Conservation (phyloP, 2,329 filamentous ascomycete species). For the Cadophora luteo-olivacea region DNA sequence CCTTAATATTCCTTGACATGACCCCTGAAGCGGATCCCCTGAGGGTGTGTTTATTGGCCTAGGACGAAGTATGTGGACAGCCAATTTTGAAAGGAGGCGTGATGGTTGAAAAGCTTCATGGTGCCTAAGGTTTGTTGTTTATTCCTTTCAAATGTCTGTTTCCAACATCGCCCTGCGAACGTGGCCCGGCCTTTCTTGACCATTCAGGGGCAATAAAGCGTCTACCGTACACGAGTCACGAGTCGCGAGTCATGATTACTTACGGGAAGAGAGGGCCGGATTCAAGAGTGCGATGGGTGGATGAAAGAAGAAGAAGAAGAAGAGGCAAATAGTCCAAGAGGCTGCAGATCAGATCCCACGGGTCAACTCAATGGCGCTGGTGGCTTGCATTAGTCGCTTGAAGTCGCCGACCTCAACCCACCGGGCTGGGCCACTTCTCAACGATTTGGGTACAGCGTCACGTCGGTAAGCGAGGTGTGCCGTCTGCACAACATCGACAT, state of each 20-base stretch:
- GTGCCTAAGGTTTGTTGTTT: too few relatives aligned
- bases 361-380: not conserved
- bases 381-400: conserved; percentile 7
- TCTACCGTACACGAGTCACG: not conserved
- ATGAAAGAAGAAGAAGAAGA: not conserved
- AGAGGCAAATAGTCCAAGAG: not conserved
- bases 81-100: not conserved
- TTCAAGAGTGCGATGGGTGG: not conserved
- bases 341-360: not conserved
- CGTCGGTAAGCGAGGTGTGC: not conserved
- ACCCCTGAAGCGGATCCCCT: too few relatives aligned
- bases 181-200: not conserved
- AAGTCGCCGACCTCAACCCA: conserved; percentile 20
- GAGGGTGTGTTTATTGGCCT: too few relatives aligned
- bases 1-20: too few relatives aligned
- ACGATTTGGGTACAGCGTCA: conserved; percentile 1
- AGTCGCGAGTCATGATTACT: conserved; percentile 6
- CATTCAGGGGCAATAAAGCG: not conserved
- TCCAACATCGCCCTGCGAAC: not conserved
- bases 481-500: conserved; percentile 18
- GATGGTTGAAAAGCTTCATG: too few relatives aligned
- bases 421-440: not conserved
- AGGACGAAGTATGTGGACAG: too few relatives aligned
- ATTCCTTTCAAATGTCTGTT: not conserved
- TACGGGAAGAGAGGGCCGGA: not conserved